Evolutionary conservation across 345 rosid species (phyloP).

Genomic region (Clarkia xantiana): DNA sequence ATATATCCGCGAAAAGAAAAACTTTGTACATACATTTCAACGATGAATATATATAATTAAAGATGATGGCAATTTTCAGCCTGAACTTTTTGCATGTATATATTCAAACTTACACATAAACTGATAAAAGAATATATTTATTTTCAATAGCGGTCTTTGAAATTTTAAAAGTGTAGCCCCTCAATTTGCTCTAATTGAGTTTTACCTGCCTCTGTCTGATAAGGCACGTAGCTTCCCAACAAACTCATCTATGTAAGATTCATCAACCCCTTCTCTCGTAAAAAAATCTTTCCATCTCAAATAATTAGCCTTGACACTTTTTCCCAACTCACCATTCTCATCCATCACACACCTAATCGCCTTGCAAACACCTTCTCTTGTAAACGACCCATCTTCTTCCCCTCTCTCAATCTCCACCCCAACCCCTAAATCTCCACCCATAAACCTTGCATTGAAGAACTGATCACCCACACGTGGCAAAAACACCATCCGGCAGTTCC

Average conservation of each 20-base stretch:
- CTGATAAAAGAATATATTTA: too few relatives aligned
- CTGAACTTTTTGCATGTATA: too few relatives aligned
- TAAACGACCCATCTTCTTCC: slow-evolving; percentile 19
- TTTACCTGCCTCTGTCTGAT: too few relatives aligned
- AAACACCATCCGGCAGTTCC: slow-evolving; percentile 22
- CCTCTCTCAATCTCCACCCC: slow-evolving; percentile 25
- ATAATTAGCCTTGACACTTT: slow-evolving; percentile 14
- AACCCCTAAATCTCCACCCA: slow-evolving; percentile 17
- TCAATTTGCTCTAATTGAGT: too few relatives aligned
- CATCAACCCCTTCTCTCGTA: not conserved
- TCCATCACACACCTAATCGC: slow-evolving; percentile 26
- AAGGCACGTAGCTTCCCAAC: not conserved
- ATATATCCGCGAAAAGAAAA: too few relatives aligned
- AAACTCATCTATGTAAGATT: not conserved
- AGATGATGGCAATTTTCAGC: too few relatives aligned
- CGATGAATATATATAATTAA: too few relatives aligned
- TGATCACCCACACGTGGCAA: slow-evolving; percentile 28
- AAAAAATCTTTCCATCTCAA: not conserved
- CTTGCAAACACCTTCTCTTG: slow-evolving; percentile 15
- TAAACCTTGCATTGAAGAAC: slow-evolving; percentile 25
- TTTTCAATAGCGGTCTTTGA: too few relatives aligned
- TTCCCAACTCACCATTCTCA: slow-evolving; percentile 13
- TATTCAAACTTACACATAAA: too few relatives aligned
- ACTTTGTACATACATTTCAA: too few relatives aligned
- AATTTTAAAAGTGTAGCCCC: too few relatives aligned